Percentiles rank a stretch among this genome's conserved stretches.
Evolutionary conservation across 768 basidiomycete genomes (phyloP).

Genomic region (Phylloporus arenicola): DNA sequence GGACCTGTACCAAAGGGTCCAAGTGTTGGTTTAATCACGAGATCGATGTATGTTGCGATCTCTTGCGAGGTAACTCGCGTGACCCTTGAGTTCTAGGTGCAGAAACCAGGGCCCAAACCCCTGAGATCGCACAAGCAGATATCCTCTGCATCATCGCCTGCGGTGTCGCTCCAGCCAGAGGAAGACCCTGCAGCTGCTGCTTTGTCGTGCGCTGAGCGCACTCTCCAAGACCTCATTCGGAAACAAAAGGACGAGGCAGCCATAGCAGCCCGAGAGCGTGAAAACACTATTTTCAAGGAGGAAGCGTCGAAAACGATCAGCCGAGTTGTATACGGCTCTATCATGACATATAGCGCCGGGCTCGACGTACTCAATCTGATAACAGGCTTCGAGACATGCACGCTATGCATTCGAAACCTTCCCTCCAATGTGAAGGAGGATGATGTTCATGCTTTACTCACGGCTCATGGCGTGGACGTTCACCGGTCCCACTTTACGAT

Average conservation of each 20-base stretch:
- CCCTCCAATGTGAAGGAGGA: slow-evolving; percentile 34
- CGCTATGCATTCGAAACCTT: slow-evolving; percentile 42
- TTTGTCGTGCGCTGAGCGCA: not conserved
- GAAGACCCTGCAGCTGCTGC: not conserved
- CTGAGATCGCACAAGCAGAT: slow-evolving; percentile 1
- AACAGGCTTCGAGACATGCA: slow-evolving; percentile 49
- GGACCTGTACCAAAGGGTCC: no score
- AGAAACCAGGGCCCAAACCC: slow-evolving; percentile 4
- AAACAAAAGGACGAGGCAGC: slow-evolving; percentile 12
- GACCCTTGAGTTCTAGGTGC: no score
- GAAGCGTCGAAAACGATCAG: no score
- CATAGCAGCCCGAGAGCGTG: slow-evolving; percentile 10
- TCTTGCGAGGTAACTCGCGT: no score
- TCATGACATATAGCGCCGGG: slow-evolving; percentile 49
- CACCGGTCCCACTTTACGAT: slow-evolving; percentile 32
- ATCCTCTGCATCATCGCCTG: no score
- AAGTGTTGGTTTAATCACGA: no score
- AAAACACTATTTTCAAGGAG: slow-evolving; percentile 3
- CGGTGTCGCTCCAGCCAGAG: not conserved
- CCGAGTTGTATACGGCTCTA: slow-evolving; percentile 40
- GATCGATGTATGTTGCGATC: no score
- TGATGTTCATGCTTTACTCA: slow-evolving; percentile 42
- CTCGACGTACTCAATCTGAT: slow-evolving; percentile 39
- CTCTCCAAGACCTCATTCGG: not conserved
- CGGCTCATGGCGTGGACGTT: slow-evolving; percentile 37